A percentile compares a stretch with the other conserved stretches of the same genome.
Conservation (phyloP, 805 yeast species). For the Deakozyma indianensis region DNA sequence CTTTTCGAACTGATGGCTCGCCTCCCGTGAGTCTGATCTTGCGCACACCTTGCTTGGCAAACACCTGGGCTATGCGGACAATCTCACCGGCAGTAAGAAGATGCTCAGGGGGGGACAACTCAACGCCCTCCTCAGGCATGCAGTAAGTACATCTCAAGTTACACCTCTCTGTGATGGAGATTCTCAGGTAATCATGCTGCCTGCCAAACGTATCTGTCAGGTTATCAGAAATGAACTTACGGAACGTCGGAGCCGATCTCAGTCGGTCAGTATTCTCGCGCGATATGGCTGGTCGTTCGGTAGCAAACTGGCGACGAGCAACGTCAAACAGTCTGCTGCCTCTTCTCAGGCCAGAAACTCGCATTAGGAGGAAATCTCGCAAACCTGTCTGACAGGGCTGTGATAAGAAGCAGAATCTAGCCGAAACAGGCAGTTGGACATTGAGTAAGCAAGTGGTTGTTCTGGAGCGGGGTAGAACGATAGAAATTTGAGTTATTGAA, state of each 20-base stretch:
- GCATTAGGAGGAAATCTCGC: too few species aligned
- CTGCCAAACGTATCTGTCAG: slow-evolving; percentile 32
- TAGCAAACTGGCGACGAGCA: background rate
- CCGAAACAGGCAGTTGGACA: too few species aligned
- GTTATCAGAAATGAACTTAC: slow-evolving; percentile 25
- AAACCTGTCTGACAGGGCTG: too few species aligned
- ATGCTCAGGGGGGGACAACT: slow-evolving; percentile 28
- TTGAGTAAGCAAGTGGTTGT: too few species aligned
- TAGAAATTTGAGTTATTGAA: too few species aligned
- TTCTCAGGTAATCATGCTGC: slow-evolving; percentile 34
- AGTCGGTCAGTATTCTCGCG: background rate
- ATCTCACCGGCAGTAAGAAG: slow-evolving; percentile 32
- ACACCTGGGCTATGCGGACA: slow-evolving; percentile 26
- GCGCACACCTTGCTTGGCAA: slow-evolving; percentile 34
- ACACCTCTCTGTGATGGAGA: slow-evolving; percentile 38
- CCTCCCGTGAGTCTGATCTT: slow-evolving; percentile 43
- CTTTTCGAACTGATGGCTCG: slow-evolving; percentile 40
- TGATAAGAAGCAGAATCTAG: too few species aligned
- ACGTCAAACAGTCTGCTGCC: background rate
- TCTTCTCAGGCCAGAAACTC: too few species aligned
- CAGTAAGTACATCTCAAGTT: slow-evolving; percentile 33
- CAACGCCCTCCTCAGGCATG: slow-evolving; percentile 45
- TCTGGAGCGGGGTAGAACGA: too few species aligned
- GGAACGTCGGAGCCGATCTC: background rate
- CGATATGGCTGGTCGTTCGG: background rate